Conservation (phyloP, 1,284 basidiomycete genomes). For the Butyriboletus appendiculatus region DNA sequence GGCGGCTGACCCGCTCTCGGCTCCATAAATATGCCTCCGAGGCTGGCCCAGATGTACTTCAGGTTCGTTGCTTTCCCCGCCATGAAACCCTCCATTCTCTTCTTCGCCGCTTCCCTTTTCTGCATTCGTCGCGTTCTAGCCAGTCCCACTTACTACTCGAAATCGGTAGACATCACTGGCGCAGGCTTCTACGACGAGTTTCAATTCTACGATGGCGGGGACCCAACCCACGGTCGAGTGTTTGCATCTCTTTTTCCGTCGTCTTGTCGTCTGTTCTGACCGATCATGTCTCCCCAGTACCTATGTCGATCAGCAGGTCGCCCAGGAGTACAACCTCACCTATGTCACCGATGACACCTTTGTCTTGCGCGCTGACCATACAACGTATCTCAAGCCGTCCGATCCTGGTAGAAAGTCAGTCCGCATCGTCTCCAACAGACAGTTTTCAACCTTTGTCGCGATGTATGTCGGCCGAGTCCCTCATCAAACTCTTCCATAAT, state of each 20-base stretch:
- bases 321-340: constrained; percentile 35
- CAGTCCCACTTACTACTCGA: constrained; percentile 16
- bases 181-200: constrained; percentile 35
- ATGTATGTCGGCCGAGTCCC: constrained; percentile 18
- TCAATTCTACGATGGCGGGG: constrained; percentile 29
- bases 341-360: constrained; percentile 33
- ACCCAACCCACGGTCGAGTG: constrained; percentile 41
- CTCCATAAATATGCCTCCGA: not conserved
- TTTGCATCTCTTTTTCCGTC: constrained; percentile 13
- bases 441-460: constrained; percentile 14
- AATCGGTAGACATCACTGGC: constrained; percentile 26
- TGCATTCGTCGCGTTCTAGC: constrained; percentile 4
- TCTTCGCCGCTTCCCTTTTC: not conserved
- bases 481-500: not conserved
- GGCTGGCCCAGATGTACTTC: not conserved
- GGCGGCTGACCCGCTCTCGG: constrained; percentile 14
- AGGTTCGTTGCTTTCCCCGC: constrained; percentile 12
- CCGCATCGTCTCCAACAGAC: constrained; percentile 24
- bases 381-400: constrained; percentile 21
- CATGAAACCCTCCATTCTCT: constrained; percentile 11
- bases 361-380: constrained; percentile 39
- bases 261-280: constrained; percentile 1
- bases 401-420: constrained; percentile 32
- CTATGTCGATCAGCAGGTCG: constrained; percentile 36
- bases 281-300: constrained; percentile 20